Evolutionary conservation across 140 eudicot genomes (phyloP), one percentile per base, ranked within the genome.

Genomic region (Flaveria floridana): DNA sequence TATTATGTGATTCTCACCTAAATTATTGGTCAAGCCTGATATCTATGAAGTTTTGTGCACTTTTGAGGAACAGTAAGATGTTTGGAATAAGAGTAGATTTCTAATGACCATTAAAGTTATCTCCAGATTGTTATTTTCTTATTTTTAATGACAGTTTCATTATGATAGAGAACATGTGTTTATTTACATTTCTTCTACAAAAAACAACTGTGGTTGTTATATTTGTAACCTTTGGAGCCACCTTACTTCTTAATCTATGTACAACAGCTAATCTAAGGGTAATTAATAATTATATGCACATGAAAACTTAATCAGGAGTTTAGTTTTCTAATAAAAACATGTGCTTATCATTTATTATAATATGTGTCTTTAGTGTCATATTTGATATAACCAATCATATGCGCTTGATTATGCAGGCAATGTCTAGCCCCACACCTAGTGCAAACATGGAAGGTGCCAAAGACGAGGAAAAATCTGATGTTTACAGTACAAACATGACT

Each of bases 401-500:
- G 61, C 10, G 44, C 28, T 16, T 47, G 19, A 42, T 68, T 75
- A 52, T 86, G 47, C 52, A 94, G 99, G 97, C 90, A 57, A 78
- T 82, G 25, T 81, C 89, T 79, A 87, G 91, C 73, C 81, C 99
- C 67, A 66, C 89, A 50, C 85, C 96, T 15, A 83, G 83, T 66
- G 72, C 85, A 46, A 82, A 80, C 67, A 84, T 71, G 86, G 82
- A 86, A 75, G 91, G 80, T 52, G 73, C 88, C 65, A 74, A 91
- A 73, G 84, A 83, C 57, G 96, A 86, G 55, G 91, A 82, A 72
- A 94, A 83, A 84, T 94, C 97, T 48, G 95, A 94, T 21, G 80
- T 80, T 57, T 94, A 94, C 84, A 94, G 97, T 77, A 84, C 84
- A 18, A 88, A 78, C 80, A 94, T 94, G 99, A 90, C 99, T 18